Percentiles rank a stretch among this genome's conserved stretches.
phyloP scores from a whole-genome alignment of 108 stramenopile species.

The Cyclotella baltica region DNA sequence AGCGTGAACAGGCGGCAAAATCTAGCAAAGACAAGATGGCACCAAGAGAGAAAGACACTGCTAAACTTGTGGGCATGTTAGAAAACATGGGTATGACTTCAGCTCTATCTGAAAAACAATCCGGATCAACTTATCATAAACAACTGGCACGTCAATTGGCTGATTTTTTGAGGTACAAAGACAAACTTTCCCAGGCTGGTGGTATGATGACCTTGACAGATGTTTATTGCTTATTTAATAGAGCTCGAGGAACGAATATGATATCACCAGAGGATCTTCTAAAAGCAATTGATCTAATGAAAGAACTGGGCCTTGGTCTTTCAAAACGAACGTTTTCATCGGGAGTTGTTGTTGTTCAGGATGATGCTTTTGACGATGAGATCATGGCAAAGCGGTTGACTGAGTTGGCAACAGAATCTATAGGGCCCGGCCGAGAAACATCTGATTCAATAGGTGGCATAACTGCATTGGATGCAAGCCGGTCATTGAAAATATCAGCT shows the following conservation, averaged over 20 bases:
- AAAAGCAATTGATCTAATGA: constrained; percentile 74
- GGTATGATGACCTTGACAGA: constrained; percentile 88
- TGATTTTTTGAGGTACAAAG: constrained; percentile 82
- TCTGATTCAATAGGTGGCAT: constrained; percentile 41
- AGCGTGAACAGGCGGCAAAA: constrained; percentile 45
- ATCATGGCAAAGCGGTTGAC: constrained; percentile 63
- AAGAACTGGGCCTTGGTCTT: constrained; percentile 78
- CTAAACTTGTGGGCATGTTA: constrained; percentile 68
- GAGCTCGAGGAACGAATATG: constrained; percentile 95
- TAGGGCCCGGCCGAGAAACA: neutral
- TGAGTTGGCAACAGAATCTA: constrained; percentile 50
- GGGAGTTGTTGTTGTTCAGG: constrained; percentile 91
- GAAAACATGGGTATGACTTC: constrained; percentile 95
- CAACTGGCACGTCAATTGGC: constrained; percentile 95
- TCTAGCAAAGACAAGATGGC: constrained; percentile 10
- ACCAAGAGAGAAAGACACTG: constrained; percentile 46
- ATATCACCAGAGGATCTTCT: constrained; percentile 96
- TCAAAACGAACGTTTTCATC: constrained; percentile 80
- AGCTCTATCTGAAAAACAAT: constrained; percentile 83
- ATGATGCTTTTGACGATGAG: constrained; percentile 65
- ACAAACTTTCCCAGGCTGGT: constrained; percentile 55
- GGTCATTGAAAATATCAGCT: constrained; percentile 69
- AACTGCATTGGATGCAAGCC: constrained; percentile 70
- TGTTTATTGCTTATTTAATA: constrained; percentile 91
- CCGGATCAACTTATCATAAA: constrained; percentile 83